Evolutionary conservation across 2,329 filamentous ascomycete genomes (phyloP), one percentile per base, ranked within the genome.

Genomic region (Aspergillus pseudoterreus): DNA sequence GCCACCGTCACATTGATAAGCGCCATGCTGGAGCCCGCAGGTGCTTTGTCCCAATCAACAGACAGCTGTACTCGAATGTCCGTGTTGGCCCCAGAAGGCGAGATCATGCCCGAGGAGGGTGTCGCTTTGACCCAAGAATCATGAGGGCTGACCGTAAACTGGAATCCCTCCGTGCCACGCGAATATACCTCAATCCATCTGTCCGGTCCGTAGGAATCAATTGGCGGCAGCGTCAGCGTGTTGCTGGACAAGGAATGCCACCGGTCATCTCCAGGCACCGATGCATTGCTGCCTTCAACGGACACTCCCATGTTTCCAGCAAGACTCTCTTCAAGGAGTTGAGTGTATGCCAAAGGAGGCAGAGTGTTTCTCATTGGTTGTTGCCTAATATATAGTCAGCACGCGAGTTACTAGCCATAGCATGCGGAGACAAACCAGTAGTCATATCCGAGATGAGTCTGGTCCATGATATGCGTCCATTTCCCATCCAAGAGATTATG

Each of bases 341-440:
- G 82, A 1, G 85, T 81, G 57, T 81, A 85, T 4, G 77, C 71
- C 56, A 87, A 75, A 6, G 81, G 78, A 0, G 85, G 84, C 1
- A 86, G 77, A 0, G 79, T 79, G 62, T 89, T 86, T 32, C 84
- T 76, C 85, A 88, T 88, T 1, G 86, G 84, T 64, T 88, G 85
- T 68, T 89, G 86, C 85, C 85, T 42, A 11, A 6, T 19, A 2
- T 12, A 24, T 19, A 1, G 39, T 42, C 11, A 42, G 39, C 19
- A 22, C 27, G 27, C 27, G 15, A 1, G 65, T 45, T 50, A 12
- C 3, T 17, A 3, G 3, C 33, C 2, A 15, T 77, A 77, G 44
- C 73, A 75, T 47, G 14, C 35, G 12, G 17, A 17, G 2, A 44
- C 47, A 14, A 27, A 75, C 71, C 70, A 76, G 57, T 71, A 71